Conservation (phyloP, 345 rosid species). For the Adansonia digitata region DNA sequence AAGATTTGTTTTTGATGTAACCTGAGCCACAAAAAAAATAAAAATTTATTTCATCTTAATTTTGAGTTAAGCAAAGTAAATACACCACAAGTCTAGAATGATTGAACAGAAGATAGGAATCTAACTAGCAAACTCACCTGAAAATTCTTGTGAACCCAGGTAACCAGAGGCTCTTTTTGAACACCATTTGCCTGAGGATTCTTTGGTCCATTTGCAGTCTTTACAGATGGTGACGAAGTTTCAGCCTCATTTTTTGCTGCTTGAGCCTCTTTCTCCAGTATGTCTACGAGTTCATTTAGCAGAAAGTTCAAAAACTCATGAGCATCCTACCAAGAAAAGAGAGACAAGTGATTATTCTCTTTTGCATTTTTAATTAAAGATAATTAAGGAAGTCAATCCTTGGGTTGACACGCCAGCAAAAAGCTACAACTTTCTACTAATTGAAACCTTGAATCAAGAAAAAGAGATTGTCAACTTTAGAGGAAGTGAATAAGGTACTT, state of each 20-base stretch:
- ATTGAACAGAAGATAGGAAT: background rate
- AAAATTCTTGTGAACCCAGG: conserved; percentile 98
- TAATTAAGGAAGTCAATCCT: background rate
- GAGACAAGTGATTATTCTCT: background rate
- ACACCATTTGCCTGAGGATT: conserved; percentile 65
- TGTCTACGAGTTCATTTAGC: conserved; percentile 97
- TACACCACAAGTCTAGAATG: background rate
- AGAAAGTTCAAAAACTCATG: conserved; percentile 96
- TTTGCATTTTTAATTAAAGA: background rate
- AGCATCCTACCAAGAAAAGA: conserved; percentile 62
- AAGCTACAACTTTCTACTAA: background rate
- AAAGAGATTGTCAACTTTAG: background rate
- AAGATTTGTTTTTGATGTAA: background rate
- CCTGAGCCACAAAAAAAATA: background rate
- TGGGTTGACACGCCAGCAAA: background rate
- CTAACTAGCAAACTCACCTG: conserved; percentile 49
- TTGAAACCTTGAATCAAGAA: background rate
- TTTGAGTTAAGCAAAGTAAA: background rate
- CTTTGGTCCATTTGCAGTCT: conserved; percentile 66
- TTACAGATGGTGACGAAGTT: conserved; percentile 69
- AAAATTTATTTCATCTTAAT: background rate
- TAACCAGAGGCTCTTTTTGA: conserved; percentile 79
- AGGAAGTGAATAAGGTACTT: background rate
- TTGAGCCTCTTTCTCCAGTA: conserved; percentile 91
- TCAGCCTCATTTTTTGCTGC: conserved; percentile 71